Base-by-base conservation (phyloP, 495 filamentous ascomycete genomes). In the Darksidea phi region DNA sequence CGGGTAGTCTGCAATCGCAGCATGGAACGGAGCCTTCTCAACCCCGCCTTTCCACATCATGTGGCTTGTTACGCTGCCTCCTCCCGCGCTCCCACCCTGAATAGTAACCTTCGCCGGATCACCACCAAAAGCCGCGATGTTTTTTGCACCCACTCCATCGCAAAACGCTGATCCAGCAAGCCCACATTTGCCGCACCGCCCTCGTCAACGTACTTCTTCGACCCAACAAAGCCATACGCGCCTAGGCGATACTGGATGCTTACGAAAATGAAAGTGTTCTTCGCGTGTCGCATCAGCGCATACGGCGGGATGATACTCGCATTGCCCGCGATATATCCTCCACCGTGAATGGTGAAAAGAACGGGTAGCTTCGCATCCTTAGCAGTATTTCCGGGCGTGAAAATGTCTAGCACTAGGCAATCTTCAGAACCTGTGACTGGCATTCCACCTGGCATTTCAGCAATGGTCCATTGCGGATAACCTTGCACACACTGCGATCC, bases 41-140 rank as follows among this genome's bases (percentile, higher is more conserved):
- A 5, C 37, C n/a, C 61, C 61, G 25, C 61, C 56, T 25, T 64
- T 34, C 42, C 42, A 2, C 11, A 54, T 64, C 49, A 68, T 34
- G 18, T 64, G 65, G 18, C 21, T 17, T 1, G 51, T 51, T 28
- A 68, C 52, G 23, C 54, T 59, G 3, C 55, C 54, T 8, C 59
- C 59, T 0, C 64, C 64, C 20, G 64, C 64, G 38, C 41, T 50
- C 5, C 48, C 61, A 10, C 69, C 78, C 72, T 67, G 73, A 50
- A 73, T 69, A 23, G 43, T 61, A 20, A 70, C 69, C 26, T 68
- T 62, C 15, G 32, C 43, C 10, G 63, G 59, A 57, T 72, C 67
- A 11, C 70, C 70, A 12, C 69, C 67, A 55, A 72, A 72, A 5
- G 56, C 49, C 0, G 45, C 53, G 37, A 72, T 71, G 49, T 72